Evolutionary conservation across 2,329 filamentous ascomycete species (phyloP).

Genomic region (Colletotrichum plurivorum): DNA sequence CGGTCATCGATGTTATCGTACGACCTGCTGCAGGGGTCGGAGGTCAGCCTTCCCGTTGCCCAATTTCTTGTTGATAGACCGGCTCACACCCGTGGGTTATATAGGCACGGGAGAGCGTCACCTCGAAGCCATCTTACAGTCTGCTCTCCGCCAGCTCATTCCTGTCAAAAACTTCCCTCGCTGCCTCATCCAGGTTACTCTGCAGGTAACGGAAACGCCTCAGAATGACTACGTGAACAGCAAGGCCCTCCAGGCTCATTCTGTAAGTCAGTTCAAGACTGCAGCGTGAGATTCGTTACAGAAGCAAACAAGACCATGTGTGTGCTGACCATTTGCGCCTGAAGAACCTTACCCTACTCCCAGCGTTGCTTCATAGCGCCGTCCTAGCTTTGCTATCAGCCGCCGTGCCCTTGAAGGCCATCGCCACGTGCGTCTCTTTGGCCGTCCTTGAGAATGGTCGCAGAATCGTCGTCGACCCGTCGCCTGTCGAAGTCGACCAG

Average conservation of each 20-base stretch:
- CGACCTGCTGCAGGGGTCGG: constrained; percentile 88
- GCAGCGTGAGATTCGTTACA: neutral
- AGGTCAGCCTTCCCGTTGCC: constrained; percentile 64
- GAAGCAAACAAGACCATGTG: constrained; percentile 32
- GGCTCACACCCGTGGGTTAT: constrained; percentile 46
- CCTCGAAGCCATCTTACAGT: constrained; percentile 82
- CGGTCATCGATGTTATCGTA: constrained; percentile 89
- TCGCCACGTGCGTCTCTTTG: constrained; percentile 76
- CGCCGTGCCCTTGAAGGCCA: constrained; percentile 83
- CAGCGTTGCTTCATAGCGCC: constrained; percentile 85
- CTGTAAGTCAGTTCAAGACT: constrained; percentile 61
- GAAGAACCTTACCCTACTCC: constrained; percentile 84
- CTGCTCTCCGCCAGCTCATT: constrained; percentile 80
- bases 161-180: constrained; percentile 83
- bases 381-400: constrained; percentile 85
- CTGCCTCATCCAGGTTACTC: constrained; percentile 82
- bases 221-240: constrained; percentile 75
- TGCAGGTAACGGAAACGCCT: constrained; percentile 81
- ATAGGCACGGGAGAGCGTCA: constrained; percentile 82
- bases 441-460: constrained; percentile 64
- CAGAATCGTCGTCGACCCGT: constrained; percentile 71
- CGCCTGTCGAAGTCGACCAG: constrained; percentile 70
- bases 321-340: constrained; percentile 36
- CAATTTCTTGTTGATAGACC: constrained; percentile 25
- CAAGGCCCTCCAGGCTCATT: constrained; percentile 71